These are phyloP conservation scores for Teunomyces kruisii DNA, from an alignment of 805 yeast species.

Conservation along the genomic window DNA sequence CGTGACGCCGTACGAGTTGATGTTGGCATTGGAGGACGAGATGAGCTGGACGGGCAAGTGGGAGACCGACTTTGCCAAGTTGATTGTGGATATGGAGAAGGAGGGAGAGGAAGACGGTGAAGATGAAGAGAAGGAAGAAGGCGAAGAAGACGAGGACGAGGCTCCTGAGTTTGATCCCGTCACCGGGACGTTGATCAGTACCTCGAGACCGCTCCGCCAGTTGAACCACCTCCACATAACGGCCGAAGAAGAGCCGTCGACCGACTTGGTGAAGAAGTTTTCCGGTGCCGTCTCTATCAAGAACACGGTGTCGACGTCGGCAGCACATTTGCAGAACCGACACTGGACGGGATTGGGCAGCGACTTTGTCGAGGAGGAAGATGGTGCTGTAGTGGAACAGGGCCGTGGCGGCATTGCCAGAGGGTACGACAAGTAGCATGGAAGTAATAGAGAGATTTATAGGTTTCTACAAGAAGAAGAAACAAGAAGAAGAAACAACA, in stretches of 20 bases:
- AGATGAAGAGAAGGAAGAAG: conserved; percentile 20
- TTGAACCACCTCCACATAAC: conserved; percentile 65
- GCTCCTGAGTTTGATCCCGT: conserved; percentile 89
- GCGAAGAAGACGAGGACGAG: conserved; percentile 39
- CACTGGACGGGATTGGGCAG: conserved; percentile 92
- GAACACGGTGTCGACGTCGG: conserved; percentile 87
- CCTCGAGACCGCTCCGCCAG: conserved; percentile 75
- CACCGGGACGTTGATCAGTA: conserved; percentile 70
- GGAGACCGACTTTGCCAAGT: conserved; percentile 73
- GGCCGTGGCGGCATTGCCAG: conserved; percentile 90
- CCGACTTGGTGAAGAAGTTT: conserved; percentile 53
- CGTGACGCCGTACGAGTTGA: conserved; percentile 88
- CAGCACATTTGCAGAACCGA: conserved; percentile 66
- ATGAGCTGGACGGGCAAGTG: conserved; percentile 92
- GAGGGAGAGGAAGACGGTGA: conserved; percentile 34
- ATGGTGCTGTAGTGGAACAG: conserved; percentile 79
- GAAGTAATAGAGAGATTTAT: too few species aligned
- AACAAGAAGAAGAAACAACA: background rate
- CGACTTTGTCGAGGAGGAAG: conserved; percentile 60
- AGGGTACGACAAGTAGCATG: conserved; percentile 56
- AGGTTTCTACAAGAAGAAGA: too few species aligned
- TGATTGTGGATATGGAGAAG: conserved; percentile 41
- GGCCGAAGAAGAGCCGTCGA: conserved; percentile 19
- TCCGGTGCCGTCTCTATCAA: conserved; percentile 63
- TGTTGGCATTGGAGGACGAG: conserved; percentile 73